Percentiles rank a stretch among this genome's conserved stretches.
Conservation (phyloP, 202 grass and related monocot species). For the Panicum virgatum region DNA sequence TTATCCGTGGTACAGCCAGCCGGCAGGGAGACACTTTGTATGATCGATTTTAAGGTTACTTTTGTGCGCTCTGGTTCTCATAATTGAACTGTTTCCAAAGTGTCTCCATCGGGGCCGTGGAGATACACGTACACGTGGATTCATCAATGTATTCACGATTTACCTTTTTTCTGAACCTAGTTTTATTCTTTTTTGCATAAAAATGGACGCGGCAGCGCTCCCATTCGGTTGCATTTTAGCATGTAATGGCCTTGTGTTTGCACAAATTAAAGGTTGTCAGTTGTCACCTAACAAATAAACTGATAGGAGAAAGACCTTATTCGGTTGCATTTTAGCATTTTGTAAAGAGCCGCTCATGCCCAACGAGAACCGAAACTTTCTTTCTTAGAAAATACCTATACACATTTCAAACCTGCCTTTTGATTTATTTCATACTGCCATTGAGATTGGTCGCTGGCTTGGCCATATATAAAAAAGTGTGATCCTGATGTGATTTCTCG, state of each 20-base stretch:
- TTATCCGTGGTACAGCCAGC: constrained; percentile 15
- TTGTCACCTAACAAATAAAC: neutral
- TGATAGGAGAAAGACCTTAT: neutral
- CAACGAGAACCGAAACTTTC: too few relatives aligned
- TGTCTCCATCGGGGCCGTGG: neutral
- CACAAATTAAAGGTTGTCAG: too few relatives aligned
- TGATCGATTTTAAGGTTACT: constrained; percentile 34
- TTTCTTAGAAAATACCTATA: too few relatives aligned
- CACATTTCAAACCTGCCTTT: too few relatives aligned
- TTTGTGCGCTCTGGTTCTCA: constrained; percentile 28
- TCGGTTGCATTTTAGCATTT: neutral
- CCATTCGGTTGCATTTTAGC: too few relatives aligned
- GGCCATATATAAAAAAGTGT: too few relatives aligned
- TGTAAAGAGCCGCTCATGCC: too few relatives aligned
- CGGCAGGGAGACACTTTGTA: constrained; percentile 5
- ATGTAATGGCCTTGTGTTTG: neutral
- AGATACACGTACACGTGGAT: constrained; percentile 23
- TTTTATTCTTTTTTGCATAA: too few relatives aligned
- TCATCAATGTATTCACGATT: too few relatives aligned
- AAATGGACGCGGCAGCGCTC: neutral
- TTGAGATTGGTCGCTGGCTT: too few relatives aligned
- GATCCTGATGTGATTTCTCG: constrained; percentile 16
- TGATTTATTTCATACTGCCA: too few relatives aligned
- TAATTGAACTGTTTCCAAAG: constrained; percentile 28
- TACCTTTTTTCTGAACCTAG: neutral